These are phyloP conservation scores for Pisolithus thermaeus DNA, from an alignment of 1,284 basidiomycete species.

Conservation along the genomic window DNA sequence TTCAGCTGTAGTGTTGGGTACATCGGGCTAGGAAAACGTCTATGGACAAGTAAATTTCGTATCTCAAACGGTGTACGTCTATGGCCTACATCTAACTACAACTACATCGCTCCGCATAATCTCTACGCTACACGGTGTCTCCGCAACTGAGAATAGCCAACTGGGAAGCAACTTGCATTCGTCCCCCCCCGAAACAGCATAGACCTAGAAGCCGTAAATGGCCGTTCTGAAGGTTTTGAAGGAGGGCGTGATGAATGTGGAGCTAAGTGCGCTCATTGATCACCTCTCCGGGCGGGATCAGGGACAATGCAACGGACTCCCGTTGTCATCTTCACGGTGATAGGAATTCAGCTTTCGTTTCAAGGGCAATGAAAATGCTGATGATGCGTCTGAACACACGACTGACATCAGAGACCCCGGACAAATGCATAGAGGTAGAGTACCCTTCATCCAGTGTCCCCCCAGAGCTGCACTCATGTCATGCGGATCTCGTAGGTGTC, in stretches of 20 bases:
- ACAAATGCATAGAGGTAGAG: not conserved
- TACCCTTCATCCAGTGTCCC: conserved; percentile 40
- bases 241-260: conserved; percentile 42
- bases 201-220: conserved; percentile 35
- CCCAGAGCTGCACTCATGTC: conserved; percentile 60
- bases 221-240: conserved; percentile 39
- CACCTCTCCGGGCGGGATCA: conserved; percentile 3
- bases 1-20: too few relatives aligned
- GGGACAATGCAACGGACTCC: conserved; percentile 32
- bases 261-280: conserved; percentile 3
- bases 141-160: too few relatives aligned
- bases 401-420: conserved; percentile 4
- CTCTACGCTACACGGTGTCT: too few relatives aligned
- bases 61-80: too few relatives aligned
- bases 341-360: conserved; percentile 26
- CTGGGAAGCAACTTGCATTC: not conserved
- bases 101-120: too few relatives aligned
- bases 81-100: too few relatives aligned
- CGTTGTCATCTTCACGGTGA: conserved; percentile 35
- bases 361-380: conserved; percentile 12
- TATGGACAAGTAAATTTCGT: too few relatives aligned
- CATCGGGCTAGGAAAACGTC: too few relatives aligned
- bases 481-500: conserved; percentile 49
- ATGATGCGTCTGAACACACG: conserved; percentile 5
- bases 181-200: conserved; percentile 6